Evolutionary conservation across 2,329 filamentous ascomycete species (phyloP), one percentile per base, ranked within the genome.

Genomic region (Colletotrichum liriopes): DNA sequence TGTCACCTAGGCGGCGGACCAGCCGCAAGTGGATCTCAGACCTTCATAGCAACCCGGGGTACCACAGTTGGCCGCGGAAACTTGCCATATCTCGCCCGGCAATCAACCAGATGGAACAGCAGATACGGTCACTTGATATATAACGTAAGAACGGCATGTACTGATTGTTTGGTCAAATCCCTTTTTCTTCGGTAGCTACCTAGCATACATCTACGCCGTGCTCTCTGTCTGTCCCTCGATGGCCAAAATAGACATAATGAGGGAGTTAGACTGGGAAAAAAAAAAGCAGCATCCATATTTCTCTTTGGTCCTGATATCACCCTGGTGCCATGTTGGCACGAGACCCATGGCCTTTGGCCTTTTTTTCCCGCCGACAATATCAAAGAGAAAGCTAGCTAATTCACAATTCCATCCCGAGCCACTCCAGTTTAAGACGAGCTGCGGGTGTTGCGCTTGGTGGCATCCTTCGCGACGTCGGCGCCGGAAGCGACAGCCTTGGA

Each of bases 391-490:
- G 62, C 61, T 16, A 71, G 62, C 71, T 67, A 67, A 49, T 73
- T 67, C 71, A 59, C 54, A 61, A 59, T 47, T 56, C 64, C 51
- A 65, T 49, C 60, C 41, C 45, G 32, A 51, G 52, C 60, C 54
- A 61, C 39, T 65, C 56, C 52, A 72, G 75, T 76, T 76, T 86
- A 89, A 78, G 86, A 88, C 77, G 88, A 85, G 84, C 85, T 90
- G 79, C 88, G 87, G 71, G 87, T 89, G 72, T 84, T 82, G 75
- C 90, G 89, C 87, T 91, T 91, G 79, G 82, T 90, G 39, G 84
- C 87, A 88, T 95, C 93, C 87, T 96, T 96, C 76, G 92, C 91
- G 70, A 93, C 90, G 73, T 94, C 93, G 66, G 91, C 90, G 66
- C 90, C 90, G 61, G 89, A 86, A 51, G 90, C 79, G 23, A 87